Conservation (phyloP, 805 yeast species). For the Metschnikowia drakensbergensis region DNA sequence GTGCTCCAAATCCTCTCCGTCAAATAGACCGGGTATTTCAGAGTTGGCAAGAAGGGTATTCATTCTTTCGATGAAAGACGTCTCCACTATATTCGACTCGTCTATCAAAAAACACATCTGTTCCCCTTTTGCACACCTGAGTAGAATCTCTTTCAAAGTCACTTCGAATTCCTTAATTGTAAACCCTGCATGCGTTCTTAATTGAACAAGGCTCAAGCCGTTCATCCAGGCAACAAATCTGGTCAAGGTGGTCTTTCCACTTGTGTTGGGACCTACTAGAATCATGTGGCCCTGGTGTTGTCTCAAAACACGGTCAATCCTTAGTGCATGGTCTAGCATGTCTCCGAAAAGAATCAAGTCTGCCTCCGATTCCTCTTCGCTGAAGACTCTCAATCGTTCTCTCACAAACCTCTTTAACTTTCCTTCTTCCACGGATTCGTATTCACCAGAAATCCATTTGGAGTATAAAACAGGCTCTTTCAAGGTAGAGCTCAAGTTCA, state of each 20-base stretch:
- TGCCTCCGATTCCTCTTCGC: slow-evolving; percentile 72
- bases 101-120: slow-evolving; percentile 70
- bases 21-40: slow-evolving; percentile 86
- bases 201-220: slow-evolving; percentile 60
- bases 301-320: slow-evolving; percentile 76
- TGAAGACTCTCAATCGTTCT: slow-evolving; percentile 64
- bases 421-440: slow-evolving; percentile 48
- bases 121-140: slow-evolving; percentile 48
- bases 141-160: slow-evolving; percentile 52
- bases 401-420: slow-evolving; percentile 52
- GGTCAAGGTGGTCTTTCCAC: slow-evolving; percentile 75
- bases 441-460: slow-evolving; percentile 67
- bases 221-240: slow-evolving; percentile 91
- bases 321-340: slow-evolving; percentile 65
- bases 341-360: slow-evolving; percentile 63
- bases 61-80: slow-evolving; percentile 85
- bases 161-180: slow-evolving; percentile 62
- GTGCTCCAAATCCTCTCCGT: slow-evolving; percentile 58
- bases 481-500: slow-evolving; percentile 34
- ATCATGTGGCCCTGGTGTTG: slow-evolving; percentile 91
- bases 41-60: slow-evolving; percentile 91
- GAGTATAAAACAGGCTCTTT: slow-evolving; percentile 60
- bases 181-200: slow-evolving; percentile 54
- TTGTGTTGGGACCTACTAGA: slow-evolving; percentile 74
- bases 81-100: slow-evolving; percentile 71